Percentiles rank a stretch among this genome's conserved stretches.
These are phyloP conservation scores for Candida tetrigidarum DNA, from an alignment of 1,139 yeast genomes.

Conservation along the genomic window DNA sequence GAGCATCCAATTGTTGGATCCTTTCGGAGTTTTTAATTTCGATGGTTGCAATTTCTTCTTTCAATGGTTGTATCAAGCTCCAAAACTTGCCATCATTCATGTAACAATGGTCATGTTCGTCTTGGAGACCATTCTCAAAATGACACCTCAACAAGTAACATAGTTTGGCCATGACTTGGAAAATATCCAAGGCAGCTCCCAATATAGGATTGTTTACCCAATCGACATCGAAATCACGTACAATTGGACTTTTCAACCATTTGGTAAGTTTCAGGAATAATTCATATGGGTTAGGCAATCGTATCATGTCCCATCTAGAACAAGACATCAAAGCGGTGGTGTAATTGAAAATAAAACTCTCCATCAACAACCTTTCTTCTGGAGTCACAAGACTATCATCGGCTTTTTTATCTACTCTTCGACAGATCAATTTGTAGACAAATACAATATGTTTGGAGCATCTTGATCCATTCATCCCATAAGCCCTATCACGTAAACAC, in stretches of 20 bases:
- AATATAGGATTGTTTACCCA: conserved; percentile 17
- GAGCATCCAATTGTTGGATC: conserved; percentile 6
- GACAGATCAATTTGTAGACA: conserved; percentile 13
- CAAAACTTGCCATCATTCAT: conserved; percentile 12
- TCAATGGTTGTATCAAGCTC: conserved; percentile 10
- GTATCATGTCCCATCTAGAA: conserved; percentile 9
- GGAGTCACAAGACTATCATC: conserved; percentile 9
- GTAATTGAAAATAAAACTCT: conserved; percentile 15
- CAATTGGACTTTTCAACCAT: conserved; percentile 13
- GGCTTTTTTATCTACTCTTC: conserved; percentile 1
- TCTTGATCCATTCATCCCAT: conserved; percentile 13
- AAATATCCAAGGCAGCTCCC: conserved; percentile 13
- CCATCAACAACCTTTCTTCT: conserved; percentile 13
- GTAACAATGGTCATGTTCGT: conserved; percentile 7
- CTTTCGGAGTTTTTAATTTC: conserved; percentile 5
- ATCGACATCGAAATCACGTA: conserved; percentile 11
- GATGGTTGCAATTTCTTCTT: conserved; percentile 7
- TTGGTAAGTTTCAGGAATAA: conserved; percentile 10
- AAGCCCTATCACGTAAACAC: conserved; percentile 15
- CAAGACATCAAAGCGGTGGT: conserved; percentile 12
- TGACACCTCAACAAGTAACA: conserved; percentile 14
- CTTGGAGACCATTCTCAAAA: conserved; percentile 8
- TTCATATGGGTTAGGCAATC: conserved; percentile 14
- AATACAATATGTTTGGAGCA: conserved; percentile 15
- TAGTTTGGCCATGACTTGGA: conserved; percentile 14